phyloP scores from a whole-genome alignment of 2,329 filamentous ascomycete species.

The Alternaria rosae region DNA sequence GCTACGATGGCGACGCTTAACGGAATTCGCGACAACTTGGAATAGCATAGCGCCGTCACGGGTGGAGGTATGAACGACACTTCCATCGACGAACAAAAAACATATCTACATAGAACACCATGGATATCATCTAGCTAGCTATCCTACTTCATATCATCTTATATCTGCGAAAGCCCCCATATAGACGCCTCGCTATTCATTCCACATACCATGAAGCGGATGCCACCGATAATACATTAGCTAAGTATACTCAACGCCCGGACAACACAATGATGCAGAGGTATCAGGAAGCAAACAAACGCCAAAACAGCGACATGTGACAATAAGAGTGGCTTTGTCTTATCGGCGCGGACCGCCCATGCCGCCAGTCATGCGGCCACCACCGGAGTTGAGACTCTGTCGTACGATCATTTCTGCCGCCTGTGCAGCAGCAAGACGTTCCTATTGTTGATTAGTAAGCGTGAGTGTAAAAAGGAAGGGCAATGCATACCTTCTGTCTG shows the following conservation, averaged over 20 bases:
- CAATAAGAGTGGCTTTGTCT: neutral
- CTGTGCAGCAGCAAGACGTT: constrained; percentile 85
- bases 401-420: constrained; percentile 94
- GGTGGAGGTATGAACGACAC: neutral
- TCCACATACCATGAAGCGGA: neutral
- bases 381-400: constrained; percentile 77
- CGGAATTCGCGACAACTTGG: neutral
- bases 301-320: neutral
- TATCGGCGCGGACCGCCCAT: constrained; percentile 14
- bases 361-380: constrained; percentile 59
- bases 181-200: neutral
- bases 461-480: neutral
- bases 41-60: neutral
- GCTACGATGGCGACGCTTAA: too few relatives aligned
- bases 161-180: neutral
- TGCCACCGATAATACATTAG: constrained; percentile 4
- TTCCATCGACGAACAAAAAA: too few relatives aligned
- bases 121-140: constrained; percentile 1
- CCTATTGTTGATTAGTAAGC: constrained; percentile 47
- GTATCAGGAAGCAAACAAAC: constrained; percentile 17
- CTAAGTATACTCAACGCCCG: neutral
- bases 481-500: constrained; percentile 71
- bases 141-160: neutral
- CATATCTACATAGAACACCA: neutral
- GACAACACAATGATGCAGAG: constrained; percentile 18